A percentile compares a stretch with the other conserved stretches of the same genome.
These are phyloP conservation scores for Alternaria viburni DNA, from an alignment of 2,329 filamentous ascomycete species.

Conservation along the genomic window DNA sequence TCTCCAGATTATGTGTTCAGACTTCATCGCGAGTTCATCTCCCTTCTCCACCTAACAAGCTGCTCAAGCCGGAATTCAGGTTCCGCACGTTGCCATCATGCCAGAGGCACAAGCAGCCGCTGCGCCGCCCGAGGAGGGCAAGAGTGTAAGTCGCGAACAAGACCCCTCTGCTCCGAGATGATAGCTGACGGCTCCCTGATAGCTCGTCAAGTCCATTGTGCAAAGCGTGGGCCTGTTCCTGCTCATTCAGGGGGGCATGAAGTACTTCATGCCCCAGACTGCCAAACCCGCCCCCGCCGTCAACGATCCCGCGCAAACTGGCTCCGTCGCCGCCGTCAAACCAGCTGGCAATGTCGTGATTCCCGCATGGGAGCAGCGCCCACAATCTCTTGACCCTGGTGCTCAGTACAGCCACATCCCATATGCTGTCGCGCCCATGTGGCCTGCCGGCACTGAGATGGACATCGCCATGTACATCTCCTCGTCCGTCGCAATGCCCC, in stretches of 20 bases:
- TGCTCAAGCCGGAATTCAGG: slow-evolving; percentile 12
- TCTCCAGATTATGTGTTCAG: slow-evolving; percentile 8
- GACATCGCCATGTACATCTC: slow-evolving; percentile 89
- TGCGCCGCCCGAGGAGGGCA: slow-evolving; percentile 24
- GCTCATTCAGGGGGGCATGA: slow-evolving; percentile 63
- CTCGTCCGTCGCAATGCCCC: slow-evolving; percentile 71
- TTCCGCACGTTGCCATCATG: slow-evolving; percentile 31
- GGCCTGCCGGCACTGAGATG: slow-evolving; percentile 77
- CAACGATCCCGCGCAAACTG: slow-evolving; percentile 26
- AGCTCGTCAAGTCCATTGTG: slow-evolving; percentile 50
- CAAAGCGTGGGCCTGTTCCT: slow-evolving; percentile 67
- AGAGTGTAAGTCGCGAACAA: slow-evolving; percentile 28
- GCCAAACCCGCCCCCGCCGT: slow-evolving; percentile 15
- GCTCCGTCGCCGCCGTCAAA: slow-evolving; percentile 23
- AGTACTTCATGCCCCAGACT: slow-evolving; percentile 58
- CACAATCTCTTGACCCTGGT: slow-evolving; percentile 53
- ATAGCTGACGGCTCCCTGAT: slow-evolving; percentile 19
- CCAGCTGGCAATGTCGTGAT: slow-evolving; percentile 39
- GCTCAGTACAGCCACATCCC: slow-evolving; percentile 71
- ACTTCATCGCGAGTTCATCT: slow-evolving; percentile 5
- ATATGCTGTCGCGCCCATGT: slow-evolving; percentile 80
- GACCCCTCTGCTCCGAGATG: not conserved
- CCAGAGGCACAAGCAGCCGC: slow-evolving; percentile 34
- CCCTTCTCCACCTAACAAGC: slow-evolving; percentile 9
- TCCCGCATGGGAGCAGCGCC: slow-evolving; percentile 46